Percentiles rank a stretch among this genome's conserved stretches.
Evolutionary conservation across 495 filamentous ascomycete species (phyloP).

Genomic region (Cairneyella variabilis): DNA sequence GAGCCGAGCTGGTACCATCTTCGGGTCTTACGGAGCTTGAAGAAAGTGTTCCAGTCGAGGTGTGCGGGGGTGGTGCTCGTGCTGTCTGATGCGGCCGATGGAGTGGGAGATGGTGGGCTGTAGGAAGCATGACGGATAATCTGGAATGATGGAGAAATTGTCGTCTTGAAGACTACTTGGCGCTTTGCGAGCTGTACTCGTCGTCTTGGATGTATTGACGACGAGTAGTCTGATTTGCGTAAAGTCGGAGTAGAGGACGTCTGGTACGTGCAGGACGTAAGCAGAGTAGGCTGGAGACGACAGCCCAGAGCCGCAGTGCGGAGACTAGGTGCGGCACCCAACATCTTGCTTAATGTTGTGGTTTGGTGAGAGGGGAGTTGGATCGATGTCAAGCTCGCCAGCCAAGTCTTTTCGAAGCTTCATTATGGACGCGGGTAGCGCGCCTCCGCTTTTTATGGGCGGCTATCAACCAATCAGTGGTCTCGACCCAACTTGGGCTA

Average conservation of each 20-base stretch:
- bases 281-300: constrained; percentile 22
- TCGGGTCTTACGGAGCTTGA: constrained; percentile 79
- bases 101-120: neutral
- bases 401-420: neutral
- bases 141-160: neutral
- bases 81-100: neutral
- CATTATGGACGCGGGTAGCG: neutral
- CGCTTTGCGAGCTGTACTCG: constrained; percentile 23
- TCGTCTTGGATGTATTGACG: constrained; percentile 9
- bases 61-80: constrained; percentile 18
- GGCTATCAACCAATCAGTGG: too few species aligned
- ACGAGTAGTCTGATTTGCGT: constrained; percentile 1
- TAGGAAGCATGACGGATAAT: constrained; percentile 15
- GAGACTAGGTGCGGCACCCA: constrained; percentile 21
- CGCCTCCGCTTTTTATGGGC: too few species aligned
- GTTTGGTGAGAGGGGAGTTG: neutral
- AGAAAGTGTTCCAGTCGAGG: constrained; percentile 92
- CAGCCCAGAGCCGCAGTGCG: constrained; percentile 26
- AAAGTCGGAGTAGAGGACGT: constrained; percentile 10
- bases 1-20: constrained; percentile 77
- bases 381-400: neutral
- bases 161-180: constrained; percentile 19
- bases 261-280: constrained; percentile 20
- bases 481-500: too few species aligned
- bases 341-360: constrained; percentile 18